Conservation (phyloP, 1,284 basidiomycete species). For the Amylostereum areolatum region DNA sequence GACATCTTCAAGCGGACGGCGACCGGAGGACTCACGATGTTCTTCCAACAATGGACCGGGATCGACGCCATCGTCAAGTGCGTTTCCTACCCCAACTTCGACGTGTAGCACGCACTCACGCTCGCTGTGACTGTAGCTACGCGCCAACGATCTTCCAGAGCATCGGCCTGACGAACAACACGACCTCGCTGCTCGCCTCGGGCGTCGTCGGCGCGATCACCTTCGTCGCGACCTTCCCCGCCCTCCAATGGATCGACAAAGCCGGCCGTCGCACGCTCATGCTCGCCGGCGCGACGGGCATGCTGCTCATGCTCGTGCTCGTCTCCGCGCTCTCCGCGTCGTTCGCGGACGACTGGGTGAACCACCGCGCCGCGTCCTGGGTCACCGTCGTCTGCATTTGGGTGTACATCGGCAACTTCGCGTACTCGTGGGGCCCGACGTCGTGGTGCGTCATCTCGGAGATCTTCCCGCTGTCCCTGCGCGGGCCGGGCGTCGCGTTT, state of each 20-base stretch:
- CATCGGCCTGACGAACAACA: conserved; percentile 13
- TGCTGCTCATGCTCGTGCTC: conserved; percentile 23
- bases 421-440: conserved; percentile 18
- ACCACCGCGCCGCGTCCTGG: conserved; percentile 18
- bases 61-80: conserved; percentile 16
- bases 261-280: conserved; percentile 18
- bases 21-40: conserved; percentile 18
- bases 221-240: conserved; percentile 18
- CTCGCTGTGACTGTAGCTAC: conserved; percentile 18
- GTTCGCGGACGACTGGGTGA: conserved; percentile 19
- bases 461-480: conserved; percentile 19
- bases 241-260: conserved; percentile 17
- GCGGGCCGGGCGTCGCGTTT: conserved; percentile 19
- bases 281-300: conserved; percentile 17
- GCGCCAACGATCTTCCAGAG: conserved; percentile 19
- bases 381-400: conserved; percentile 29
- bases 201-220: conserved; percentile 19
- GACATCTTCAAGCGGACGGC: conserved; percentile 21
- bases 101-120: too few species aligned
- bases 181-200: conserved; percentile 17
- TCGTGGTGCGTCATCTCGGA: conserved; percentile 21
- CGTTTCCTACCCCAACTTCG: neutral
- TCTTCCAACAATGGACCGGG: conserved; percentile 22
- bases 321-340: conserved; percentile 22
- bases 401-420: conserved; percentile 19